Base-by-base conservation (phyloP, 768 basidiomycete genomes). In the Grammothele lineata region DNA sequence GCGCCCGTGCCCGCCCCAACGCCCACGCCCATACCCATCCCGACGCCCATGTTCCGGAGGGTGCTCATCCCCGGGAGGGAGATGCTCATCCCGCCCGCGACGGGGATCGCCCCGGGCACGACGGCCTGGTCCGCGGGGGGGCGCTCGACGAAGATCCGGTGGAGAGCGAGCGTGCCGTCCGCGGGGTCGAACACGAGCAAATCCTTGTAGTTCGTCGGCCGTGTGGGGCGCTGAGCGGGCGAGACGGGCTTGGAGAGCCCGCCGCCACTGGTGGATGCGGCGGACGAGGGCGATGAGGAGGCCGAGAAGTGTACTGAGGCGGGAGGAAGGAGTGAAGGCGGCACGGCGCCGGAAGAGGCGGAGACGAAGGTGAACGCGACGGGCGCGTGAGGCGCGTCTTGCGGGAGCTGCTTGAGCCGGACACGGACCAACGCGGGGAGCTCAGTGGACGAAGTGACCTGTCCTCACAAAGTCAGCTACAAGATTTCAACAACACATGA, bases 151-250 rank as follows among this genome's bases (percentile, higher is more conserved):
- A 65, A 63, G 38, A 87, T 61, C 1, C 85, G 66, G 21, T 80
- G 70, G 37, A 87, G 64, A 0, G 77, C 75, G 18, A 88, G 67
- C 3, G 73, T 64, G 0, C 77, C 76, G 33, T 79, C 77, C 0
- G 62, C 63, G 0, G 83, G 78, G 57, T 88, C 83, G 55, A 89
- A 87, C 3, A 87, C 56, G 15, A 88, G 71, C 3, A 87, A 50
- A 47, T 89, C 85, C 59, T 85, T 84, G 54, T 73, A 77, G 48
- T 80, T 79, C 17, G 62, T 62, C 11, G 70, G 67, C 15, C 67
- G 62, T 5, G 59, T 66, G 30, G 48, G 53, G n/a, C 45, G 54
- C 25, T 48, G 48, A 4, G 48, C 43, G 55, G 64, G 21, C 51
- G 68, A 63, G 22, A 64, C 45, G 7, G 58, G 62, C 50, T 45